phyloP scores from a whole-genome alignment of 2,329 filamentous ascomycete genomes.

The Paraphoma sp. region DNA sequence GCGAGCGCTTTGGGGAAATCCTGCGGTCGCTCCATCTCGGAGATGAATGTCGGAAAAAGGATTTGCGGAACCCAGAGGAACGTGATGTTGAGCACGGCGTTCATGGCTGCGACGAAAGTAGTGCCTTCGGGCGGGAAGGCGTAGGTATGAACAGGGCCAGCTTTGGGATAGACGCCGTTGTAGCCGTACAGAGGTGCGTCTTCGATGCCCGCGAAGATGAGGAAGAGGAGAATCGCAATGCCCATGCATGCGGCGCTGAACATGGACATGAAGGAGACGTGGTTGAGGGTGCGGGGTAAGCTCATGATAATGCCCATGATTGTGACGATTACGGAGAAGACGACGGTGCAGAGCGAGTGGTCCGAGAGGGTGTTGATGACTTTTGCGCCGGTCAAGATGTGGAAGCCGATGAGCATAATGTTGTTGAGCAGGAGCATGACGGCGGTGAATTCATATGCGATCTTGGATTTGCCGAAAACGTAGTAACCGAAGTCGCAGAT shows the following conservation, averaged over 20 bases:
- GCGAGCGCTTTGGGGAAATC: slow-evolving; percentile 94
- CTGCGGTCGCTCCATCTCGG: slow-evolving; percentile 80
- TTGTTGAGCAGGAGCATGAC: slow-evolving; percentile 94
- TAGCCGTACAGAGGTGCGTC: slow-evolving; percentile 65
- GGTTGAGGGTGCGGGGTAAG: slow-evolving; percentile 81
- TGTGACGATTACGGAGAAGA: slow-evolving; percentile 75
- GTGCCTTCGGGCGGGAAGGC: slow-evolving; percentile 72
- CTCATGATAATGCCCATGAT: slow-evolving; percentile 81
- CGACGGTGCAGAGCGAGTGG: slow-evolving; percentile 75
- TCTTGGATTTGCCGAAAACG: slow-evolving; percentile 82
- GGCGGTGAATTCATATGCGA: slow-evolving; percentile 71
- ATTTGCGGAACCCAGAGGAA: slow-evolving; percentile 97
- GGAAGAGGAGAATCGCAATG: slow-evolving; percentile 80
- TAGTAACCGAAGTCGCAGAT: slow-evolving; percentile 93
- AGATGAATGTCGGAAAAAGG: slow-evolving; percentile 90
- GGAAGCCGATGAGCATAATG: slow-evolving; percentile 79
- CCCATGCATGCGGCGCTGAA: slow-evolving; percentile 86
- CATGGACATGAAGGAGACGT: slow-evolving; percentile 78
- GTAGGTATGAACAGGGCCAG: slow-evolving; percentile 71
- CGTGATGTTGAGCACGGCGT: slow-evolving; percentile 89
- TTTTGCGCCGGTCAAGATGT: slow-evolving; percentile 15
- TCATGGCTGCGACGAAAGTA: slow-evolving; percentile 81
- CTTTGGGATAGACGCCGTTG: slow-evolving; percentile 60
- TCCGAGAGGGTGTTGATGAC: slow-evolving; percentile 61
- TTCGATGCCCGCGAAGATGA: slow-evolving; percentile 80